Base-by-base conservation (phyloP, 306 rosid genomes). In the Pyrus communis region DNA sequence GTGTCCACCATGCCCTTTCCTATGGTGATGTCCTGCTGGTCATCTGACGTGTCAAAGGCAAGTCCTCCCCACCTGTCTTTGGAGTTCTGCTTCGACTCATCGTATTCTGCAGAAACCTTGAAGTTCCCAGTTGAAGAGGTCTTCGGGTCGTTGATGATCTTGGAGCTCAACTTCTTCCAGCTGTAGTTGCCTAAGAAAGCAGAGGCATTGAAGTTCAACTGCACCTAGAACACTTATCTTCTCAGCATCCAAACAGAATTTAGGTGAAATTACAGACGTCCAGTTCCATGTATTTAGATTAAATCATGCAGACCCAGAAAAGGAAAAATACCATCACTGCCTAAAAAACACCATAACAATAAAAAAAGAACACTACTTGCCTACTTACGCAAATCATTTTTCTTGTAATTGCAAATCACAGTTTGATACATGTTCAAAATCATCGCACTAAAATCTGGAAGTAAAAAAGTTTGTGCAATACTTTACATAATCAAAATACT, bases 1-100 rank as follows among this genome's bases (percentile, higher is more conserved):
- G 85, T 73, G 82, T 89, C 96, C 67, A 86, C 98, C 97, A 78
- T 84, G 35, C 98, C 98, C 79, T 93, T 93, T 66, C 98, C 93
- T 77, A 97, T 79, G 2, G 97, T 89, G 76, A 93, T 91, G 55
- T 93, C 98, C 43, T 93, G 98, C 62, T 93, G 98, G 71, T 93
- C 97, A 84, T 93, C 98, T 40, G 98, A 93, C 38, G 60, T 84
- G 84, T 93, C 97, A 21, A n/a, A 70, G 27, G 88, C 92, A 62
- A 93, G 91, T 40, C 98, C 98, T 25, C 75, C 84, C 98, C 98
- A 93, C 82, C 80, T 88, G 77, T 91, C 97, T 78, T 86, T 85
- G 13, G 81, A 69, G 46, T 84, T 91, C 77, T 90, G 96, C 81
- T 89, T 89, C 81, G 80, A 83, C 68, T 89, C 93, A 9, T 87